A percentile compares a stretch with the other conserved stretches of the same genome.
Evolutionary conservation across 2,329 filamentous ascomycete genomes (phyloP).

Genomic region (Parascedosporium putredinis): DNA sequence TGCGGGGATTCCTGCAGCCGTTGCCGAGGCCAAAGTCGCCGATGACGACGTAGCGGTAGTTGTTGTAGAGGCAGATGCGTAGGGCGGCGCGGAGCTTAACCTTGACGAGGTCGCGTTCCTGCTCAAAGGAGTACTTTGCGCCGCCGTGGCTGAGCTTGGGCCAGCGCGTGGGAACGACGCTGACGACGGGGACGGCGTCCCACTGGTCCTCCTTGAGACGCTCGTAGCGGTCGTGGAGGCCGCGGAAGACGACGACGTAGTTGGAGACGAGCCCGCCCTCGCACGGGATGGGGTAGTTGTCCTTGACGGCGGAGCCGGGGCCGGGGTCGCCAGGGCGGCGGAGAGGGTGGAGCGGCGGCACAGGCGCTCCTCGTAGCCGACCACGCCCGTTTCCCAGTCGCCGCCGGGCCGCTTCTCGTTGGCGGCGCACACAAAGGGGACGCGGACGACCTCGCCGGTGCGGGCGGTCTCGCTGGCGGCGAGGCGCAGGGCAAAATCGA

Average conservation of each 20-base stretch:
- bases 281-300: conserved; percentile 57
- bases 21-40: conserved; percentile 57
- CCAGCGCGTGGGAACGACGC: conserved; percentile 59
- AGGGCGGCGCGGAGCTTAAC: conserved; percentile 64
- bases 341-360: conserved; percentile 66
- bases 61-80: conserved; percentile 54
- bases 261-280: conserved; percentile 61
- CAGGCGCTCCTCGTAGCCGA: conserved; percentile 51
- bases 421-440: conserved; percentile 62
- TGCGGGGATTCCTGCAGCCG: conserved; percentile 53
- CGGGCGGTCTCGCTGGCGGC: conserved; percentile 26
- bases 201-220: conserved; percentile 40
- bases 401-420: conserved; percentile 69
- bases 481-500: conserved; percentile 51
- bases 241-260: conserved; percentile 62
- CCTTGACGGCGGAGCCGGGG: conserved; percentile 29
- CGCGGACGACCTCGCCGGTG: conserved; percentile 25
- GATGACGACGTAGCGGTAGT: conserved; percentile 47
- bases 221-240: conserved; percentile 56
- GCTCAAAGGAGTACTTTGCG: conserved; percentile 59
- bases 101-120: conserved; percentile 60
- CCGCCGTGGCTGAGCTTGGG: conserved; percentile 61
- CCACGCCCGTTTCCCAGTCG: conserved; percentile 61
- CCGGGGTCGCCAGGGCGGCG: conserved; percentile 53
- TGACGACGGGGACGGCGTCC: conserved; percentile 59